Percentiles rank a stretch among this genome's conserved stretches.
These are phyloP conservation scores for Talaromyces pinophilus DNA, from an alignment of 2,329 filamentous ascomycete species.

Conservation along the genomic window DNA sequence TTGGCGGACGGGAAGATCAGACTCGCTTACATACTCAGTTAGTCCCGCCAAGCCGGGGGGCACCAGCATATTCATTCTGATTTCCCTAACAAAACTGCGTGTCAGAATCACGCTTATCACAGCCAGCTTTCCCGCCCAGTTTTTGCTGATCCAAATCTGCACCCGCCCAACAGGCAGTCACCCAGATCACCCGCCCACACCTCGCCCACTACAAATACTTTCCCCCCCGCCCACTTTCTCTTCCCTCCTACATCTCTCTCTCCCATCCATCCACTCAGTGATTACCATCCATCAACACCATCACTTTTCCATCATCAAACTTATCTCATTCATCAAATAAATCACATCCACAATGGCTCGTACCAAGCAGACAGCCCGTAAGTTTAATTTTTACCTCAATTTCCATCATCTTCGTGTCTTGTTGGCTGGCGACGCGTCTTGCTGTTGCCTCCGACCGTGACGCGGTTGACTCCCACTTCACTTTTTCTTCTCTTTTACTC, in stretches of 20 bases:
- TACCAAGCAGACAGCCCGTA: conserved; percentile 57
- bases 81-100: conserved; percentile 27
- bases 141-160: conserved; percentile 36
- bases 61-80: conserved; percentile 23
- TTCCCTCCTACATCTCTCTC: conserved; percentile 39
- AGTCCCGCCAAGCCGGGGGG: conserved; percentile 13
- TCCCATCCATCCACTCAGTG: conserved; percentile 20
- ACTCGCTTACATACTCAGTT: conserved; percentile 37
- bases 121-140: conserved; percentile 36
- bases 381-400: conserved; percentile 34
- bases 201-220: conserved; percentile 45
- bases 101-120: conserved; percentile 37
- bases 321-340: conserved; percentile 34
- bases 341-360: conserved; percentile 47
- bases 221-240: conserved; percentile 42
- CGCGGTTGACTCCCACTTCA: conserved; percentile 2
- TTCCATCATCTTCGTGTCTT: not conserved
- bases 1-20: conserved; percentile 33
- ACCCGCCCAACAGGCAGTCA: conserved; percentile 27
- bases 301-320: conserved; percentile 38
- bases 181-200: conserved; percentile 40
- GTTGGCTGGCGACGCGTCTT: conserved; percentile 5
- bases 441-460: conserved; percentile 19
- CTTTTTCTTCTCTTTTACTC: conserved; percentile 26
- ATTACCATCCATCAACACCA: conserved; percentile 30